A percentile compares a stretch with the other conserved stretches of the same genome.
These are phyloP conservation scores for Strobilomyces echinocephalus DNA, from an alignment of 768 basidiomycete species.

Conservation along the genomic window DNA sequence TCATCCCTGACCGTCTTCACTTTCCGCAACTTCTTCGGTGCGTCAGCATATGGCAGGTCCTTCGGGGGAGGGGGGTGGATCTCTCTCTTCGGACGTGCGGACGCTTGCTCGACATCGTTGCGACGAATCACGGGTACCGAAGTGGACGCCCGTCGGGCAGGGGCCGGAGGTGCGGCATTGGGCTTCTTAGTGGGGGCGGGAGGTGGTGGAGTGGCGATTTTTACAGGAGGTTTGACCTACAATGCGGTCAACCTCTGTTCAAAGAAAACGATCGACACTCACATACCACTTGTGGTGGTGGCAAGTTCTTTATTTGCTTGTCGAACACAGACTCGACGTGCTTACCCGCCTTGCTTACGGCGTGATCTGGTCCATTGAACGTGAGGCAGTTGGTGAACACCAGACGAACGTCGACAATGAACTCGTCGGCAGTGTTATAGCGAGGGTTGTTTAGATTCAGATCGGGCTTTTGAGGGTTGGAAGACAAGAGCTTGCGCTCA, in stretches of 20 bases:
- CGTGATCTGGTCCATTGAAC: conserved; percentile 93
- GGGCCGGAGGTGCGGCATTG: conserved; percentile 34
- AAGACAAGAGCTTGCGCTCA: conserved; percentile 78
- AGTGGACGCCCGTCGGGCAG: conserved; percentile 68
- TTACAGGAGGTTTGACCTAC: conserved; percentile 43
- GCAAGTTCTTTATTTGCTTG: conserved; percentile 81
- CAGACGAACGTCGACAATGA: conserved; percentile 77
- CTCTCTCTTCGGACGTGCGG: conserved; percentile 91
- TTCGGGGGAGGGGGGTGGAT: conserved; percentile 94
- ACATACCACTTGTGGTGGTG: conserved; percentile 70
- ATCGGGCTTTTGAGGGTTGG: conserved; percentile 76
- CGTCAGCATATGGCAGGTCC: conserved; percentile 80
- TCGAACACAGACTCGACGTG: conserved; percentile 82
- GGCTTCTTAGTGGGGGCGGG: conserved; percentile 30
- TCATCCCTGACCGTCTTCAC: conserved; percentile 57
- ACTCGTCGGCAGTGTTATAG: conserved; percentile 74
- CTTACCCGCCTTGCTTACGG: conserved; percentile 73
- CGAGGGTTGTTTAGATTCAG: conserved; percentile 66
- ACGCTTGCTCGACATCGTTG: conserved; percentile 51
- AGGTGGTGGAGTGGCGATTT: conserved; percentile 38
- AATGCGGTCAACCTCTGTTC: conserved; percentile 11
- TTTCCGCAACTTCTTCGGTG: conserved; percentile 64
- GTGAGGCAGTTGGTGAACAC: conserved; percentile 84
- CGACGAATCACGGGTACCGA: conserved; percentile 82
- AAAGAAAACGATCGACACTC: conserved; percentile 17